Conservation (phyloP, 805 yeast genomes). For the Kodamaea restingae region DNA sequence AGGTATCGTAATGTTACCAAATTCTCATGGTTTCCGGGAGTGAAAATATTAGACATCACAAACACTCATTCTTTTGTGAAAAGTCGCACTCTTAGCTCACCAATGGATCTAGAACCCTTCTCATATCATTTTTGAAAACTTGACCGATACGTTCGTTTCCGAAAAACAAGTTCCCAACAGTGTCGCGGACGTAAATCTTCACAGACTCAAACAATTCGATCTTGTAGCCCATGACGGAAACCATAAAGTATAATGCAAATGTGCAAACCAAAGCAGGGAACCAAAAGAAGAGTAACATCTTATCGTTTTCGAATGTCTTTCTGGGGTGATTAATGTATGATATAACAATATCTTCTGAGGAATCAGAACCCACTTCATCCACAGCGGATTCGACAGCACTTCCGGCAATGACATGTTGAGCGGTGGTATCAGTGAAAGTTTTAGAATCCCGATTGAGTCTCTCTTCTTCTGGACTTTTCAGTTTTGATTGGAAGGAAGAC, state of each 20-base stretch:
- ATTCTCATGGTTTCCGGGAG: no score
- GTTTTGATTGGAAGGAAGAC: conserved; percentile 20
- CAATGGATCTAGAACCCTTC: conserved; percentile 1
- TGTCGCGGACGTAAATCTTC: conserved; percentile 31
- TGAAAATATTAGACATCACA: no score
- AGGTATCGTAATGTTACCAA: background rate
- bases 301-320: conserved; percentile 62
- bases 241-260: conserved; percentile 45
- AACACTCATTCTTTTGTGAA: no score
- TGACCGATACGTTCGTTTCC: conserved; percentile 40
- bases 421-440: conserved; percentile 4
- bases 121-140: conserved; percentile 25
- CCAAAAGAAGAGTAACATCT: conserved; percentile 88
- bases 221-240: conserved; percentile 37
- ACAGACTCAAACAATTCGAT: conserved; percentile 32
- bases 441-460: conserved; percentile 22
- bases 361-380: conserved; percentile 36
- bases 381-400: conserved; percentile 12
- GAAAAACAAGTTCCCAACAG: conserved; percentile 40
- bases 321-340: conserved; percentile 42
- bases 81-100: background rate
- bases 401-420: conserved; percentile 5
- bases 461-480: conserved; percentile 33
- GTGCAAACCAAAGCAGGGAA: conserved; percentile 66
- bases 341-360: conserved; percentile 42